A percentile compares a stretch with the other conserved stretches of the same genome.
Conservation (phyloP, 106 monocot genomes). For the Gastrodia elata region DNA sequence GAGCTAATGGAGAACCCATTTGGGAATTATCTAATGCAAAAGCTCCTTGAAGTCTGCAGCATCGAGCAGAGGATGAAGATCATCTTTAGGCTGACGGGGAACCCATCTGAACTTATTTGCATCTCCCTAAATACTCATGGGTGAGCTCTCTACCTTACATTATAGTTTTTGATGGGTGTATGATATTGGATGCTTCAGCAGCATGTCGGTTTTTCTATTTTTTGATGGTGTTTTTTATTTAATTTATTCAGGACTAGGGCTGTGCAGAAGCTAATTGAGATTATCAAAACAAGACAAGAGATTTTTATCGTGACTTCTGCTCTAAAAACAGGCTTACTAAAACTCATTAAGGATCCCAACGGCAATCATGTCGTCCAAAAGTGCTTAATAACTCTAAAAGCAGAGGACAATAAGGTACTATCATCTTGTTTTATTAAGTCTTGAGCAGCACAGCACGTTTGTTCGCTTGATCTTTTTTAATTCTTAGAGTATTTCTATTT, state of each 20-base stretch:
- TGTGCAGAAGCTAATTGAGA: slow-evolving; percentile 34
- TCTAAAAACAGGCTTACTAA: slow-evolving; percentile 17
- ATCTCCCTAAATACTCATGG: slow-evolving; percentile 46
- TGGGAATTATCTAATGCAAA: slow-evolving; percentile 64
- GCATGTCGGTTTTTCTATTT: too few relatives aligned
- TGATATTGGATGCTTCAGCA: too few relatives aligned
- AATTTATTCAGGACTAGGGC: slow-evolving; percentile 19
- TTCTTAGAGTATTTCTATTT: neutral
- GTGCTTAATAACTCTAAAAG: slow-evolving; percentile 20
- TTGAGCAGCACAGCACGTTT: neutral
- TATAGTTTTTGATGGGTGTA: neutral
- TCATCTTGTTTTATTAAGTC: neutral
- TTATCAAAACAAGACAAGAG: slow-evolving; percentile 21
- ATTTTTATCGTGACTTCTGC: slow-evolving; percentile 20
- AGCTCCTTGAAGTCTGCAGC: slow-evolving; percentile 46
- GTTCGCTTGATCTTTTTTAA: too few relatives aligned
- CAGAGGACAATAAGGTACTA: slow-evolving; percentile 28
- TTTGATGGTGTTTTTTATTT: neutral
- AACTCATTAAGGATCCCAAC: slow-evolving; percentile 27
- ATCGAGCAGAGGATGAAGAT: slow-evolving; percentile 39
- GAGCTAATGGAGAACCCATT: slow-evolving; percentile 54
- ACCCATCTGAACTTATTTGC: slow-evolving; percentile 22
- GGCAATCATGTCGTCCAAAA: slow-evolving; percentile 32
- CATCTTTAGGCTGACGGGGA: slow-evolving; percentile 23
- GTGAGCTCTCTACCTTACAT: slow-evolving; percentile 8